Percentiles rank a stretch among this genome's conserved stretches.
Conservation (phyloP, 2,329 filamentous ascomycete species). For the Alternaria triticina region DNA sequence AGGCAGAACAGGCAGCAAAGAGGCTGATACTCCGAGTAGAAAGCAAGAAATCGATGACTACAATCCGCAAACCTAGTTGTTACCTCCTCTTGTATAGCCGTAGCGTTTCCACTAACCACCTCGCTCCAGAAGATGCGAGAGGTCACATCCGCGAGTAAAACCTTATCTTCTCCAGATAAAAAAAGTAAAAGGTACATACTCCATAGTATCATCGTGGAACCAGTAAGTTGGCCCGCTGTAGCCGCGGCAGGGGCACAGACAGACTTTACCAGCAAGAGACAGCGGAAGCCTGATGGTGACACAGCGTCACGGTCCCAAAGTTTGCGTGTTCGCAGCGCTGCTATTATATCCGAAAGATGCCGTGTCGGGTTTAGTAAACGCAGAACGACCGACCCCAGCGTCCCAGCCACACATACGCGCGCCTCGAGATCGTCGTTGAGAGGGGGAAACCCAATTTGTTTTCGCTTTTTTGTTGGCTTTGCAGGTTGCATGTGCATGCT, state of each 20-base stretch:
- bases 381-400: background rate
- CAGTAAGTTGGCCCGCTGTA: background rate
- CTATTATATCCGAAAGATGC: background rate
- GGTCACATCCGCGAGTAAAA: background rate
- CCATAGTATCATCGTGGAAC: background rate
- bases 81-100: background rate
- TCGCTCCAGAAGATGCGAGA: background rate
- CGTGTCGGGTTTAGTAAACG: background rate
- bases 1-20: background rate
- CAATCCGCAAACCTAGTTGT: background rate
- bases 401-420: background rate
- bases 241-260: background rate
- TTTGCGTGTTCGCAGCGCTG: background rate
- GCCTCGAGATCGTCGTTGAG: background rate
- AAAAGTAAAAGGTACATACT: background rate
- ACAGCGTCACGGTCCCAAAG: background rate
- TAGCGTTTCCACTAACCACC: background rate
- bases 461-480: background rate
- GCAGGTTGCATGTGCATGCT: background rate
- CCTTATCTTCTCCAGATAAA: background rate
- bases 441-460: background rate
- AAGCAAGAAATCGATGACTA: background rate
- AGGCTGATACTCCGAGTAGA: background rate
- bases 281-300: background rate
- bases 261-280: background rate